Evolutionary conservation across 371 early-diverging fungal genomes (phyloP), one percentile per base, ranked within the genome.

Genomic region (Sanchytrium tribonematis): DNA sequence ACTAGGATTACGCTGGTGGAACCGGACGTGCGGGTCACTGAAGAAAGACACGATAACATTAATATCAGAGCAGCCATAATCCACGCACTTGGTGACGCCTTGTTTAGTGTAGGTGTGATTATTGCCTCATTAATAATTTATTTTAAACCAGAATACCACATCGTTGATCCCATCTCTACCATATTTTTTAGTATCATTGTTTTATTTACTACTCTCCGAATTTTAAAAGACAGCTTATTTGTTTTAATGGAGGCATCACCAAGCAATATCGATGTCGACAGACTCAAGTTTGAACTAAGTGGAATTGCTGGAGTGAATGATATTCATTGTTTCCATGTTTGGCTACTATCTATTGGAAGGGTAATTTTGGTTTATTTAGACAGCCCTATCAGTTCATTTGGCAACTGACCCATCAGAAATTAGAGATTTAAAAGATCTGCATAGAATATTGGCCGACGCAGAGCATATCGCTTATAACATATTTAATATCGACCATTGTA

Each of bases 1-100:
- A 68, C n/a, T 70, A 75, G 30, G 66, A 66, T 30, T 68, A 65
- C 29, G 68, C 66, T 67, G 69, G 72, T 73, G 28, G 72, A 72
- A 67, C 75, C 74, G 1, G 73, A 76, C 22, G 72, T 28, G 30
- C 66, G 30, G 65, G 0, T 31, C 5, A n/a, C 68, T 48, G 31
- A 69, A 29, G 67, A 74, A 65, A 1, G 29, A 5, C 71, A 70
- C 67, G 76, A 84, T 0, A 82, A 84, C 70, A 77, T 90, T 31
- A 91, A 93, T 76, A 90, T 91, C 90, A 84, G 80, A 68, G 93
- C 92, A 48, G 87, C 94, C 28, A 92, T 92, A 77, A 79, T 85
- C 32, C 96, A 92, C 75, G 89, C 89, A 29, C 75, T 92, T 30
- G 90, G 90, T 17, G 93, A 92, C 74, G 74, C 90, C 22, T 75